Base-by-base conservation (phyloP, 768 basidiomycete genomes). In the Clavulina sp. region DNA sequence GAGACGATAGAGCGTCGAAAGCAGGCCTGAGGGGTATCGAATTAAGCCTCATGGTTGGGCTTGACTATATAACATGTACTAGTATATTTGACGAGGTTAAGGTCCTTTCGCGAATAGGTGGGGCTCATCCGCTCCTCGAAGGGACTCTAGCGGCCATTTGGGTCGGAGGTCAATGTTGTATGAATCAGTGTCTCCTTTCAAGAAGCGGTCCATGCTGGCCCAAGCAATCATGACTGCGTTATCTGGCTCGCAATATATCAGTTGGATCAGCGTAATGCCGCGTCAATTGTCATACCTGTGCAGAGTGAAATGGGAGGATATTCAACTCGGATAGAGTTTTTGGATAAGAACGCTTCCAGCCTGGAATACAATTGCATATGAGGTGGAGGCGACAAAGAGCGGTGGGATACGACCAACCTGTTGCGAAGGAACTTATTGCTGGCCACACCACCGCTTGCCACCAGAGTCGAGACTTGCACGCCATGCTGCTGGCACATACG, bases 211-310 rank as follows among this genome's bases (percentile, higher is more conserved):
- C 73, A 92, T 81, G 0, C 85, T 80, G 3, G 91, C 84, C 84
- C 83, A 93, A 2, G 76, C 93, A 57, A 96, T 85, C 93, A 97
- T 97, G 5, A 77, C 92, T 0, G 93, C 93, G 63, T 96, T 97
- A 60, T 96, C 93, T 92, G 57, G 0, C 34, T 7, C 3, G 29
- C 2, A n/a, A 26, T 48, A 44, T n/a, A 18, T 19, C 21, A 26
- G 31, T 13, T 53, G 19, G 19, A 55, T n/a, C 21, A 38, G 33
- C 21, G 2, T 19, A 7, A 2, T 16, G 30, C 28, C 32, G 28
- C 23, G 49, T 28, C 4, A 5, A 34, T 19, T 9, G 19, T 9
- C 53, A 13, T 34, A 55, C 54, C 54, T 34, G 24, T 48, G 29
- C 49, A 49, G 33, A 48, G 43, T 31, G 28, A 38, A 21, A 43